A percentile compares a stretch with the other conserved stretches of the same genome.
These are phyloP conservation scores for Maudiozyma bulderi DNA, from an alignment of 805 yeast species.

Conservation along the genomic window DNA sequence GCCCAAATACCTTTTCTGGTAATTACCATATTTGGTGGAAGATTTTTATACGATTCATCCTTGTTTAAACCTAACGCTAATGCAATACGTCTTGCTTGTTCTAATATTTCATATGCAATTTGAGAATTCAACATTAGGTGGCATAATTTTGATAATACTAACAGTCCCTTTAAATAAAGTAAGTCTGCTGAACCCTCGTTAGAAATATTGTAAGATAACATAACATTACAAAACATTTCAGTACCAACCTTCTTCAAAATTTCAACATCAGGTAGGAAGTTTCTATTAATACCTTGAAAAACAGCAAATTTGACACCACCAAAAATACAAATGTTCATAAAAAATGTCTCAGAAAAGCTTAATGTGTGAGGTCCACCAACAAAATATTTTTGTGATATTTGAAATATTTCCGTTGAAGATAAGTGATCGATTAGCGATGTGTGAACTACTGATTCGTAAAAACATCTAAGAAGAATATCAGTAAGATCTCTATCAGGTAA, in stretches of 20 bases:
- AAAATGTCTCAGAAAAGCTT: constrained; percentile 9
- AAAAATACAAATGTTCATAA: constrained; percentile 10
- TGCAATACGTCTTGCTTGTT: constrained; percentile 41
- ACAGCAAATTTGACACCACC: constrained; percentile 8
- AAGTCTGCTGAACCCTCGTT: constrained; percentile 40
- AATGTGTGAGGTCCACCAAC: constrained; percentile 2
- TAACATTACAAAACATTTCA: constrained; percentile 28
- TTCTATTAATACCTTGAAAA: constrained; percentile 4
- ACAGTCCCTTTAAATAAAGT: constrained; percentile 39
- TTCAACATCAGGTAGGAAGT: constrained; percentile 8
- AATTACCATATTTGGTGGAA: background rate
- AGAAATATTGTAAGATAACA: constrained; percentile 42
- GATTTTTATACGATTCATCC: constrained; percentile 34
- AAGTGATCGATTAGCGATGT: background rate
- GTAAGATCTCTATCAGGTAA: background rate
- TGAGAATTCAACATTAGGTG: constrained; percentile 31
- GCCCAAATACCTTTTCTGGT: constrained; percentile 35
- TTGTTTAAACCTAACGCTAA: constrained; percentile 48
- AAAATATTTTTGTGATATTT: constrained; percentile 2
- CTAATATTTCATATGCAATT: constrained; percentile 31
- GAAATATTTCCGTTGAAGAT: background rate
- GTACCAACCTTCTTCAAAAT: constrained; percentile 11
- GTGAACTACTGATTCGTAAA: background rate
- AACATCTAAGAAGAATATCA: background rate
- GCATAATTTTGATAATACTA: constrained; percentile 33